A percentile compares a stretch with the other conserved stretches of the same genome.
phyloP scores from a whole-genome alignment of 208 protist genomes.

The Wallacemonas rigidus region DNA sequence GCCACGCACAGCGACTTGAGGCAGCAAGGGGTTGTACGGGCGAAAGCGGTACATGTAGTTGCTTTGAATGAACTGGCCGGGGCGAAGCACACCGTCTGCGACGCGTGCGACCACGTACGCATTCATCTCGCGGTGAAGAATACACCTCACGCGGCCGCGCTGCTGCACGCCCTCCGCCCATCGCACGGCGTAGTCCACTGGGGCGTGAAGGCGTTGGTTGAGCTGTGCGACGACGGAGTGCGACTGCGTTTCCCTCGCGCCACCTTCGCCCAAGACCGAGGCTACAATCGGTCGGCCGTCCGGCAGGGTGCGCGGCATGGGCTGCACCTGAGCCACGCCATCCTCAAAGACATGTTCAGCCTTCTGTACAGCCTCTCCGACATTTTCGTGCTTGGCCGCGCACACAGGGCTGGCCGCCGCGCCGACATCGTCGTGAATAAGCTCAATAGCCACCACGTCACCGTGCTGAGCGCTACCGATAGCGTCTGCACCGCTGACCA shows the following conservation, averaged over 20 bases:
- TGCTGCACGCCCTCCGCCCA: conserved; percentile 31
- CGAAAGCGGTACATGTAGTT: conserved; percentile 72
- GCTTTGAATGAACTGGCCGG: conserved; percentile 30
- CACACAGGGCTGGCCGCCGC: background rate
- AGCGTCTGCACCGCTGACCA: conserved; percentile 39
- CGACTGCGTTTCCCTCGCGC: background rate
- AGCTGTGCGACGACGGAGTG: conserved; percentile 32
- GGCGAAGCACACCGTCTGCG: conserved; percentile 33
- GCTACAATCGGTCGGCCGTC: conserved; percentile 57
- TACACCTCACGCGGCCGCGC: conserved; percentile 42
- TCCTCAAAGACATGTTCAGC: background rate
- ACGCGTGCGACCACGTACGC: conserved; percentile 46
- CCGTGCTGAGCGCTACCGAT: conserved; percentile 40
- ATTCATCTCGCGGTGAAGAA: conserved; percentile 47
- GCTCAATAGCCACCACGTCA: conserved; percentile 76
- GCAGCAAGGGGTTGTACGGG: conserved; percentile 56
- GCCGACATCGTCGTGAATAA: conserved; percentile 25
- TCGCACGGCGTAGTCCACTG: conserved; percentile 27
- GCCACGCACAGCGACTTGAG: conserved; percentile 64
- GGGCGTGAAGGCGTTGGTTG: conserved; percentile 28
- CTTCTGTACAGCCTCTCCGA: no score
- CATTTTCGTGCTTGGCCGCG: background rate
- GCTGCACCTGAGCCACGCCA: background rate
- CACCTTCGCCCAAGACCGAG: conserved; percentile 27
- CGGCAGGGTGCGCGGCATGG: conserved; percentile 37